Evolutionary conservation across 2,329 filamentous ascomycete genomes (phyloP), one percentile per base, ranked within the genome.

Genomic region (Trichophyton schoenleinii): DNA sequence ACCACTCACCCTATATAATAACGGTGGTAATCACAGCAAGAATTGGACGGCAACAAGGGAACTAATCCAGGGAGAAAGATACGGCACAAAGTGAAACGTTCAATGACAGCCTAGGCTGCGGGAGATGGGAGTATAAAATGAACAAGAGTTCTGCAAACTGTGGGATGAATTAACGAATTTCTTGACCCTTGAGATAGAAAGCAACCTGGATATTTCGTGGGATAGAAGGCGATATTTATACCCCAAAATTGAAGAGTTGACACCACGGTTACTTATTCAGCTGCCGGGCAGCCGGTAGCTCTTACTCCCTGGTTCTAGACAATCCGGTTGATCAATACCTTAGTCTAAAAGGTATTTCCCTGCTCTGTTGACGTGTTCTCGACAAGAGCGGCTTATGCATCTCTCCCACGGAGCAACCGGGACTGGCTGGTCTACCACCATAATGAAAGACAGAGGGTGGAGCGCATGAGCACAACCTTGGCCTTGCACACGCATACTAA

Each of bases 1-100:
- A 55, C 34, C 52, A 55, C 52, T 55, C 52, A 55, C 52, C n/a
- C 52, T 36, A 55, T 55, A 55, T 36, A 25, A 36, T 55, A 55
- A 36, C 15, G 52, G 52, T 36, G n/a, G 22, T 18, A 36, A 38
- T 55, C 13, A 18, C 52, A 18, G 52, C 31, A 55, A 36, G 28
- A n/a, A 55, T 7, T 5, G 18, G 52, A 20, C 15, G 13, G 31
- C 52, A 31, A 20, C 52, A 15, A 31, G n/a, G n/a, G 15, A 15
- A 31, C 11, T 7, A 7, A 36, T 55, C 52, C 28, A 55, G 34
- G 9, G 11, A 18, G 11, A 38, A 38, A 38, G 34, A 31, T 8
- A 34, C 49, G 34, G 38, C 31, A 18, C 52, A 34, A 36, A 36
- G 15, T 8, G 28, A 18, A 55, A 55, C 3, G 15, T 20, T 52